A percentile compares a stretch with the other conserved stretches of the same genome.
phyloP scores from a whole-genome alignment of 345 rosid species.

The Geranium brycei region DNA sequence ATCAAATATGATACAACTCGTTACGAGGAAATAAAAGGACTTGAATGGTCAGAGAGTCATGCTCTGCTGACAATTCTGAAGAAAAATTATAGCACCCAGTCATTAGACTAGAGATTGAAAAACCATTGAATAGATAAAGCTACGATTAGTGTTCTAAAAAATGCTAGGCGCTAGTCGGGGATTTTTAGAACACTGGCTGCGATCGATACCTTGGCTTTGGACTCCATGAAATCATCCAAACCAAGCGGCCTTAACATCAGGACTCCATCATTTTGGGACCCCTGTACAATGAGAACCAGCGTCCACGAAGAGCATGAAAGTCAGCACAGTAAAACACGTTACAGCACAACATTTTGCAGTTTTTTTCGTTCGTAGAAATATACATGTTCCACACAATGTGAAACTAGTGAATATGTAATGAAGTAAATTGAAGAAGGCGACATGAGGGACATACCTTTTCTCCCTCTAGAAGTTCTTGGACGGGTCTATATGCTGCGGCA shows the following conservation, averaged over 20 bases:
- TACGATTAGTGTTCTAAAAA: too few relatives aligned
- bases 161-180: too few relatives aligned
- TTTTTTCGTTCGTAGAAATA: too few relatives aligned
- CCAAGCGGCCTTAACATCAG: conserved; percentile 46
- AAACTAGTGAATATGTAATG: background rate
- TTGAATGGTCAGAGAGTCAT: too few relatives aligned
- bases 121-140: too few relatives aligned
- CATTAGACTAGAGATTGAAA: background rate
- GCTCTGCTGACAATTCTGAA: too few relatives aligned
- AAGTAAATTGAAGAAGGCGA: conserved; percentile 1
- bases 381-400: background rate
- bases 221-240: conserved; percentile 66
- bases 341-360: background rate
- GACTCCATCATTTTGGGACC: conserved; percentile 21
- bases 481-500: conserved; percentile 81
- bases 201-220: conserved; percentile 69
- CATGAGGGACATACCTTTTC: conserved; percentile 30
- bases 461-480: conserved; percentile 69
- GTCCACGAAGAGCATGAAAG: background rate
- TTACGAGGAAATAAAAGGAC: too few relatives aligned
- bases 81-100: too few relatives aligned
- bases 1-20: too few relatives aligned
- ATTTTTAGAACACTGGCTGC: too few relatives aligned
- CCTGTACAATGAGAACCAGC: conserved; percentile 22
- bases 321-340: background rate